Evolutionary conservation across 2,329 filamentous ascomycete species (phyloP).

Genomic region (Xylariomycetidae sp.): DNA sequence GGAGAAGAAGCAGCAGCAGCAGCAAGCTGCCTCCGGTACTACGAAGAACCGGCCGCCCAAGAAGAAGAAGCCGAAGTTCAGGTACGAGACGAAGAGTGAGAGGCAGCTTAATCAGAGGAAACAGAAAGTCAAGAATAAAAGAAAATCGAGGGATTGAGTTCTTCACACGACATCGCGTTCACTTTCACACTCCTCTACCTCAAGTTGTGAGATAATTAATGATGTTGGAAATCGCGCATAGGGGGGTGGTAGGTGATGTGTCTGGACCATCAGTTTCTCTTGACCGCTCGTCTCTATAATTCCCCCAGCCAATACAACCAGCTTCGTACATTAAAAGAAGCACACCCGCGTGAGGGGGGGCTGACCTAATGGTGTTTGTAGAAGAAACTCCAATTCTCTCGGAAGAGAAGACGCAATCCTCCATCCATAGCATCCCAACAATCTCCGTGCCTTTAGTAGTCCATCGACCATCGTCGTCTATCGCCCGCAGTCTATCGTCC

Average conservation of each 20-base stretch:
- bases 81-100: slow-evolving; percentile 86
- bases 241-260: no score
- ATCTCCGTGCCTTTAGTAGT: no score
- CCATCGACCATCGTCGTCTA: slow-evolving; percentile 2
- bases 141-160: slow-evolving; percentile 21
- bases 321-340: no score
- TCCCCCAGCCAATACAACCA: no score
- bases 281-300: no score
- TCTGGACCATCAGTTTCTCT: no score
- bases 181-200: no score
- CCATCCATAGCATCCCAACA: no score
- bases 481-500: slow-evolving; percentile 2
- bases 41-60: slow-evolving; percentile 55
- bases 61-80: slow-evolving; percentile 86
- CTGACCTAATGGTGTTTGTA: slow-evolving; percentile 15
- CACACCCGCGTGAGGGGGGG: slow-evolving; percentile 15
- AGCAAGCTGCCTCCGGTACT: slow-evolving; percentile 27
- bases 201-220: no score
- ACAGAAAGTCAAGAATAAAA: slow-evolving; percentile 59
- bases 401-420: slow-evolving; percentile 8
- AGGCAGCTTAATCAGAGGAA: slow-evolving; percentile 70
- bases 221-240: no score
- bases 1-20: slow-evolving; percentile 27
- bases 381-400: slow-evolving; percentile 16
- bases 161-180: no score